Base-by-base conservation (phyloP, 2,329 filamentous ascomycete genomes). In the Aspergillus ibericus region DNA sequence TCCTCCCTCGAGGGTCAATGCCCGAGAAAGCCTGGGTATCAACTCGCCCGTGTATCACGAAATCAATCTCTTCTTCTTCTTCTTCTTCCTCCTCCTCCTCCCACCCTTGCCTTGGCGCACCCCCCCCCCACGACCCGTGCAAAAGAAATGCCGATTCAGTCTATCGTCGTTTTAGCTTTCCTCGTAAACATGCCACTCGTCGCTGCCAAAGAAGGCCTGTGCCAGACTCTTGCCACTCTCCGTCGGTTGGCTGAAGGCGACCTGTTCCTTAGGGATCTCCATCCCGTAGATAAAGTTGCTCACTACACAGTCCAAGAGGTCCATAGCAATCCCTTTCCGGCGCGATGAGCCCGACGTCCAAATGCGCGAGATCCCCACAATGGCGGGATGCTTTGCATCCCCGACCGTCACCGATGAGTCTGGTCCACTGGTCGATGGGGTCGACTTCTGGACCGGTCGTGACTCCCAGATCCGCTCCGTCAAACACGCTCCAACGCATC, bases 171-270 rank as follows among this genome's bases (percentile, higher is more conserved):
- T 50, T 73, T 68, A 77, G 53, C 65, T 70, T 67, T 80, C 78
- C 57, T 80, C 76, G 71, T 88, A 88, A 50, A 88, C 83, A 72
- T 80, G 79, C 85, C 85, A 88, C 49, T 82, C 83, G 60, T 78
- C 79, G 49, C 79, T 75, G 20, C 81, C 83, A 65, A 83, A 85
- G 77, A 85, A 88, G 60, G 80, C 81, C 65, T 81, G 77, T 8
- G 85, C 85, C 62, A 89, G 74, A 42, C 74, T 75, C 13, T 80
- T 81, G 36, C 87, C 87, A 66, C 81, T 83, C 63, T 83, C 82
- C 0, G 87, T 89, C n/a, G 86, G 85, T 66, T 87, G 85, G 65
- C 85, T 87, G 73, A 89, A 88, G 2, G 86, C 86, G 38, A 88
- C 77, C 66, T 81, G 71, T 10, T 78, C 76, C 69, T 84, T 86